Evolutionary conservation across 768 basidiomycete genomes (phyloP), one percentile per base, ranked within the genome.

Genomic region (Exsudoporus frostii): DNA sequence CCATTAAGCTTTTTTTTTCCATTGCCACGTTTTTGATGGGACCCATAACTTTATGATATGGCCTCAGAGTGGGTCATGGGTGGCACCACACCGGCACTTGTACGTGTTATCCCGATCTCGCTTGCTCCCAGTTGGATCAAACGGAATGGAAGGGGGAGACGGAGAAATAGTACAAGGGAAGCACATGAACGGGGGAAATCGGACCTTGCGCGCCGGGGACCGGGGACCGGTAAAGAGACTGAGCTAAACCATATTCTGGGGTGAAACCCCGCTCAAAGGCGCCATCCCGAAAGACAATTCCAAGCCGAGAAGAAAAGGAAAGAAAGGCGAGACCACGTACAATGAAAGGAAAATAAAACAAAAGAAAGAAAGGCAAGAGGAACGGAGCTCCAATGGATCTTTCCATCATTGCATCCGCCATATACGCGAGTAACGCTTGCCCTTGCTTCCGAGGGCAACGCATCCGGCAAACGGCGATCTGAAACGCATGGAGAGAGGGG

Each of bases 401-500:
- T 29, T n/a, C 27, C n/a, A 15, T 29, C 27, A 24, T 3, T 17
- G 20, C 27, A 44, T 11, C 34, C 34, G 24, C 25, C 46, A 48
- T 5, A 48, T 5, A 6, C 10, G 13, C 32, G 32, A 25, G 2
- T 10, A 34, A 30, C 25, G 11, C 13, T 25, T 25, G 34, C 6
- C 32, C 32, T 24, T 34, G 32, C 32, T 22, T n/a, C 33, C 45
- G 17, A 25, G 8, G 24, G 10, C 19, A 38, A 30, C 25, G 11
- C n/a, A n/a, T 48, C 33, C 50, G 44, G 19, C 19, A 48, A 51
- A 48, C 45, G 34, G 50, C 36, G 53, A 54, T 45, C 50, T 48
- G 57, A 58, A 58, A 58, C 56, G 36, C 46, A 33, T 3, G 24
- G 25, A 22, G 34, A 42, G 2, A 10, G 10, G 10, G 29, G 9